phyloP scores from a whole-genome alignment of 257 asterid genomes.

The Euphrasia confusa region DNA sequence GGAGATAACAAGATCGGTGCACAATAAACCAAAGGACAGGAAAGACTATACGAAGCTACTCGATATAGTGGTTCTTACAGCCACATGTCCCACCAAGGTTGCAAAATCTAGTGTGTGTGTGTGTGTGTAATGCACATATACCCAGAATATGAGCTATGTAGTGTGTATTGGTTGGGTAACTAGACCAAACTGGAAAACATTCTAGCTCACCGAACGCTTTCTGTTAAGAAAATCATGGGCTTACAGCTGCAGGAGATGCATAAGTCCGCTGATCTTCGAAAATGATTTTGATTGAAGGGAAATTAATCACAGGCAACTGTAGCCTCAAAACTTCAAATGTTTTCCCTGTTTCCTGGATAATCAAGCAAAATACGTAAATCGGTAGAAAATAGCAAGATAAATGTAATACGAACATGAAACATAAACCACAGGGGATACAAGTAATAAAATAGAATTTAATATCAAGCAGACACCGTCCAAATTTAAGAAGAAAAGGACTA shows the following conservation, averaged over 20 bases:
- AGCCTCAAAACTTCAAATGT: constrained; percentile 76
- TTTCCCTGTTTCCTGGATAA: constrained; percentile 79
- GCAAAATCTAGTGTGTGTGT: constrained; percentile 4
- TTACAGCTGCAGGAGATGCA: constrained; percentile 84
- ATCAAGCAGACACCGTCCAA: constrained; percentile 15
- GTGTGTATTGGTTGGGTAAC: neutral
- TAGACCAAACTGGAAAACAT: constrained; percentile 6
- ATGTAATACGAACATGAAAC: constrained; percentile 12
- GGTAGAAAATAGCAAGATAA: constrained; percentile 21
- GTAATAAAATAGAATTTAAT: neutral
- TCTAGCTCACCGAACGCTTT: constrained; percentile 2
- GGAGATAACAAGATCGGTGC: neutral
- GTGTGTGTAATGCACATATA: neutral
- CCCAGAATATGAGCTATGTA: neutral
- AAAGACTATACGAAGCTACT: constrained; percentile 4
- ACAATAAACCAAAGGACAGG: constrained; percentile 17
- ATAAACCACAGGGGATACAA: constrained; percentile 7
- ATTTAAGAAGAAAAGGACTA: neutral
- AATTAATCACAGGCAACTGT: constrained; percentile 78
- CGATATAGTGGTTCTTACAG: constrained; percentile 4
- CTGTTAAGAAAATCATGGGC: constrained; percentile 28
- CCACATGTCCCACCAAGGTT: constrained; percentile 9
- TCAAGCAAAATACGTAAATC: constrained; percentile 27
- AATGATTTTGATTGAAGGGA: constrained; percentile 55
- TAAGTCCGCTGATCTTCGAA: constrained; percentile 94